Evolutionary conservation across 2,329 filamentous ascomycete species (phyloP), one percentile per base, ranked within the genome.

Genomic region (Trichoderma koningii): DNA sequence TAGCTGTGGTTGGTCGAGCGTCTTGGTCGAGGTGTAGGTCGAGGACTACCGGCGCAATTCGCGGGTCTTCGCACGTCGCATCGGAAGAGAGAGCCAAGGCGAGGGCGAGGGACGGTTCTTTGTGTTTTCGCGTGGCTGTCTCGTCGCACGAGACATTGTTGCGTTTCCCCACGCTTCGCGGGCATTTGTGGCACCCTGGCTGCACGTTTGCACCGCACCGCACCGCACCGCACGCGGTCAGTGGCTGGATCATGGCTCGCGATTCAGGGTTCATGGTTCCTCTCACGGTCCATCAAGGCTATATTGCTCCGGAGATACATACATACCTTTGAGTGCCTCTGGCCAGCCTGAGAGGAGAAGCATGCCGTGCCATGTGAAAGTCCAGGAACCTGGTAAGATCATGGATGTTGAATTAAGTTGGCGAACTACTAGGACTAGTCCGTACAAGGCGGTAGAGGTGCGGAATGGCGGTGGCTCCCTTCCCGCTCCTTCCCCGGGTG

Each of bases 61-160:
- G 7, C 30, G 17, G n/a, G 28, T n/a, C 26, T 12, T 10, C 17
- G 28, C 59, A 52, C 41, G 38, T 38, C n/a, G 38, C 59, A 62
- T 47, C 59, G 50, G 50, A 47, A 55, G 42, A n/a, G 50, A 61
- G 38, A 48, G 17, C 30, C 6, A 34, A 7, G 30, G 30, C 41
- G 50, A 45, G 23, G 48, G 57, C 30, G 30, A 34, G 30, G 34
- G 41, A 48, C 38, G 50, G 50, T 42, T 55, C 59, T 53, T 63
- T 55, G 59, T 63, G 48, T 63, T 55, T 55, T 63, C 59, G 59
- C 59, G 59, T 63, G 59, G 59, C 59, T 44, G 50, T 47, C 55
- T 63, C 47, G 59, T 62, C 34, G 30, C 50, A 21, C 59, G 15
- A 63, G 59, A 63, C 59, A 63, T 55, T 38, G 34, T 38, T 50